These are phyloP conservation scores for Venustampulla echinocandica DNA, from an alignment of 495 filamentous ascomycete species.

Conservation along the genomic window DNA sequence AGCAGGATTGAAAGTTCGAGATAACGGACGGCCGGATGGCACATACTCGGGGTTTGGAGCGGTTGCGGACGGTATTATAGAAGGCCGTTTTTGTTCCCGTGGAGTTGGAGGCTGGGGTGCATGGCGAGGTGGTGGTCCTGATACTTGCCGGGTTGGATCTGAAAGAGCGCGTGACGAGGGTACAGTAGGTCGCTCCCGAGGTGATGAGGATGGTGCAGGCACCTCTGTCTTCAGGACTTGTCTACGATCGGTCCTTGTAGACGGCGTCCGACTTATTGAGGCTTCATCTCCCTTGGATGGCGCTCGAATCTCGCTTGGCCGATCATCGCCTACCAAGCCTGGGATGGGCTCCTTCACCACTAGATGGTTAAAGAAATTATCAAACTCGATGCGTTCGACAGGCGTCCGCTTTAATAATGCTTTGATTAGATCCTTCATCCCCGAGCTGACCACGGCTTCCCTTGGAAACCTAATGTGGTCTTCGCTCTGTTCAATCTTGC, in stretches of 20 bases:
- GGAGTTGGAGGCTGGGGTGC: not conserved
- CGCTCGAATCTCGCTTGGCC: constrained; percentile 33
- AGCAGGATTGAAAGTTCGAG: constrained; percentile 6
- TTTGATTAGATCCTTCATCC: constrained; percentile 75
- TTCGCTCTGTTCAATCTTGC: constrained; percentile 79
- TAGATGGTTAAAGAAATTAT: constrained; percentile 65
- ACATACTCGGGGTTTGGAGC: constrained; percentile 19
- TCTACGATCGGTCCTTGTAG: constrained; percentile 7
- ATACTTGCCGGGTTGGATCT: constrained; percentile 9
- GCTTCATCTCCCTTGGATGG: constrained; percentile 7
- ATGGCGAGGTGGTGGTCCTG: constrained; percentile 18
- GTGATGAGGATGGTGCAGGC: constrained; percentile 13
- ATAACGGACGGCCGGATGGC: no score
- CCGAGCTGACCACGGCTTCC: constrained; percentile 59
- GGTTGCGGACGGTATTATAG: constrained; percentile 26
- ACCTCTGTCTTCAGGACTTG: constrained; percentile 1
- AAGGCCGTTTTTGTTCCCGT: constrained; percentile 25
- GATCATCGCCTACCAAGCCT: constrained; percentile 69
- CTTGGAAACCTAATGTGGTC: constrained; percentile 77
- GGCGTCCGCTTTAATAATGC: constrained; percentile 76
- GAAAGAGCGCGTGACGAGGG: constrained; percentile 9
- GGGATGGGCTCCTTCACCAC: constrained; percentile 77
- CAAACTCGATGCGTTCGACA: constrained; percentile 72
- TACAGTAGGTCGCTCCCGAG: constrained; percentile 9
- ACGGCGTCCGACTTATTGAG: constrained; percentile 13